Evolutionary conservation across 2,329 filamentous ascomycete species (phyloP).

Genomic region (Verticillium longisporum): DNA sequence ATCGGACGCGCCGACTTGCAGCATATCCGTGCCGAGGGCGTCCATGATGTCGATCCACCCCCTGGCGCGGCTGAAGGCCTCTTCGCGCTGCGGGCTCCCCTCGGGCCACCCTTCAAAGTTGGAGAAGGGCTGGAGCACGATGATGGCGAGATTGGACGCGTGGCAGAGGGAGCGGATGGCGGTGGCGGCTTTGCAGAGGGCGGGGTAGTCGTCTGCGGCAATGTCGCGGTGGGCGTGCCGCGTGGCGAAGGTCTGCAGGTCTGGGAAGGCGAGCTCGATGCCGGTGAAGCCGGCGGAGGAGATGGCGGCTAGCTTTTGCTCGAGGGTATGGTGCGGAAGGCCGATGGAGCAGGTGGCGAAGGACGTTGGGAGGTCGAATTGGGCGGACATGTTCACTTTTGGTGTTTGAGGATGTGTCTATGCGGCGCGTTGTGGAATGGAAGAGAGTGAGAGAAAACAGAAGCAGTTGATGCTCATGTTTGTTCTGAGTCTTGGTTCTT

Average conservation of each 20-base stretch:
- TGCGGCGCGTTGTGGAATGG: background rate
- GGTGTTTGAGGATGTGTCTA: background rate
- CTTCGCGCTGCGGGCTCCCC: constrained; percentile 48
- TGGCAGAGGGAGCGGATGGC: constrained; percentile 49
- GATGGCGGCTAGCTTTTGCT: constrained; percentile 55
- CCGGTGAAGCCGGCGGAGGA: constrained; percentile 58
- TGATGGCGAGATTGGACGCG: constrained; percentile 48
- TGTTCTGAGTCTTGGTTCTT: too few species aligned
- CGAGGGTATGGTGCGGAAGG: constrained; percentile 38
- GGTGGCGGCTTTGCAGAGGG: constrained; percentile 45
- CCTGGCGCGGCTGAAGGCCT: constrained; percentile 54
- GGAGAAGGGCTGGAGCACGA: constrained; percentile 70
- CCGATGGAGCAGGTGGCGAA: constrained; percentile 51
- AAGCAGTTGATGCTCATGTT: background rate
- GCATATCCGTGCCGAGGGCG: constrained; percentile 59
- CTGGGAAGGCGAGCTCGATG: constrained; percentile 70
- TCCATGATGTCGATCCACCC: constrained; percentile 56
- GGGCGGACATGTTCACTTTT: background rate
- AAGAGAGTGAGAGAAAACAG: background rate
- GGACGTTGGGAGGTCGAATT: constrained; percentile 17
- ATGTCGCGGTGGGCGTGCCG: constrained; percentile 42
- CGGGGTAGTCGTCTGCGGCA: constrained; percentile 49
- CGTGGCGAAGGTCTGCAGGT: constrained; percentile 58
- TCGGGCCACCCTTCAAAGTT: constrained; percentile 71
- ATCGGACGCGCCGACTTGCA: constrained; percentile 64